Conservation (phyloP, 2,329 filamentous ascomycete genomes). For the Penicillium sp. region DNA sequence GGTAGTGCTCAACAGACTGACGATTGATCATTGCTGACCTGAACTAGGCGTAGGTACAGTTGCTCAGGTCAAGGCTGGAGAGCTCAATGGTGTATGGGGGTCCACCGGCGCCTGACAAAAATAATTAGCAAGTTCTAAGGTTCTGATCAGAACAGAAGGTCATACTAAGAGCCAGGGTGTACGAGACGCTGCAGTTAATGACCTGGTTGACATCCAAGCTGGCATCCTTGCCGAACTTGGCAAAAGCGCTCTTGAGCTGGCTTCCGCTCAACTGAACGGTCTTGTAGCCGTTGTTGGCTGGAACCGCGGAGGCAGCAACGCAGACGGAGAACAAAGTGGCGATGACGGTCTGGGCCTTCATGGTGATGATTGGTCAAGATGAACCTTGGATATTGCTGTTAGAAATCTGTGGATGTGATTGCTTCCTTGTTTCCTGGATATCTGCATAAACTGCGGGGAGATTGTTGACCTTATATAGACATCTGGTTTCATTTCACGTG, state of each 20-base stretch:
- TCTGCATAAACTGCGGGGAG: background rate
- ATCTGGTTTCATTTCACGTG: background rate
- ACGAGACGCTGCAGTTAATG: conserved; percentile 14
- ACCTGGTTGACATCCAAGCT: conserved; percentile 5
- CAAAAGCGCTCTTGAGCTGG: conserved; percentile 11
- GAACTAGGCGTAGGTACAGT: conserved; percentile 11
- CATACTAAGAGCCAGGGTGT: conserved; percentile 14
- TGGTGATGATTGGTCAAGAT: conserved; percentile 2
- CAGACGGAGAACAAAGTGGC: conserved; percentile 7
- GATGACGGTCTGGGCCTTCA: conserved; percentile 12
- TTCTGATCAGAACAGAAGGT: background rate
- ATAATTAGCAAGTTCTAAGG: background rate
- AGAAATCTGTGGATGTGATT: background rate
- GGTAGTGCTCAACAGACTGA: background rate
- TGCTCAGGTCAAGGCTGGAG: conserved; percentile 9
- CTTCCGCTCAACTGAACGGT: conserved; percentile 1
- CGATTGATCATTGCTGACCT: background rate
- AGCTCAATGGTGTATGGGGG: conserved; percentile 15
- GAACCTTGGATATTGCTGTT: background rate
- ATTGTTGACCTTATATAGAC: background rate
- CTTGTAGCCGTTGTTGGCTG: background rate
- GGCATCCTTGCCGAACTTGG: background rate
- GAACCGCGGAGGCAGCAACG: conserved; percentile 8
- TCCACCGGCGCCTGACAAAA: conserved; percentile 1
- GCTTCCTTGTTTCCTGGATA: background rate